Conservation (phyloP, 2,329 filamentous ascomycete species). For the Colletotrichum falcatum region DNA sequence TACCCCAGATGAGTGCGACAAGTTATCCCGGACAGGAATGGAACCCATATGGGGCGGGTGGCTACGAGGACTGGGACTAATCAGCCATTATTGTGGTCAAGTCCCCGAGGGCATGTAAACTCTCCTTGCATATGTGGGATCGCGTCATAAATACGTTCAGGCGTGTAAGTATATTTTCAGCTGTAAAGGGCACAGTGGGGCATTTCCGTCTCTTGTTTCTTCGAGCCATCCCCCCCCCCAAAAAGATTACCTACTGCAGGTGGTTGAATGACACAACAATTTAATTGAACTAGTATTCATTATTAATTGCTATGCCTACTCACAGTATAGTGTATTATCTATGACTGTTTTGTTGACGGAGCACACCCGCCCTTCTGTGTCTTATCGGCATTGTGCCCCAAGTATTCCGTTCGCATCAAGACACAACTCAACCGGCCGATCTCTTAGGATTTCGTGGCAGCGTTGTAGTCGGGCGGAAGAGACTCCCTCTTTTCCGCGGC, state of each 20-base stretch:
- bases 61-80: conserved; percentile 40
- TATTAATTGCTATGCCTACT: background rate
- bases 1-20: conserved; percentile 72
- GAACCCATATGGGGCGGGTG: conserved; percentile 63
- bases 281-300: background rate
- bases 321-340: background rate
- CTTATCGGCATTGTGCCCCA: background rate
- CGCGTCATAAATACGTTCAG: background rate
- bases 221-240: background rate
- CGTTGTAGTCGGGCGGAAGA: conserved; percentile 28
- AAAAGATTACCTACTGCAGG: conserved; percentile 19
- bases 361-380: background rate
- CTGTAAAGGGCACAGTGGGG: background rate
- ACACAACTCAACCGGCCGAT: background rate
- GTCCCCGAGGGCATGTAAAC: background rate
- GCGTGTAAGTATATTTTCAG: background rate
- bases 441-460: conserved; percentile 13
- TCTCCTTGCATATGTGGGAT: background rate
- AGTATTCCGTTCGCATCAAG: background rate
- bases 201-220: background rate
- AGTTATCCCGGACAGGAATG: conserved; percentile 80
- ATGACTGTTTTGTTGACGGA: background rate
- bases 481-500: background rate
- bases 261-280: background rate
- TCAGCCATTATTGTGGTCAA: background rate